Conservation (phyloP, 257 asterid species). For the Solanum chilense region DNA sequence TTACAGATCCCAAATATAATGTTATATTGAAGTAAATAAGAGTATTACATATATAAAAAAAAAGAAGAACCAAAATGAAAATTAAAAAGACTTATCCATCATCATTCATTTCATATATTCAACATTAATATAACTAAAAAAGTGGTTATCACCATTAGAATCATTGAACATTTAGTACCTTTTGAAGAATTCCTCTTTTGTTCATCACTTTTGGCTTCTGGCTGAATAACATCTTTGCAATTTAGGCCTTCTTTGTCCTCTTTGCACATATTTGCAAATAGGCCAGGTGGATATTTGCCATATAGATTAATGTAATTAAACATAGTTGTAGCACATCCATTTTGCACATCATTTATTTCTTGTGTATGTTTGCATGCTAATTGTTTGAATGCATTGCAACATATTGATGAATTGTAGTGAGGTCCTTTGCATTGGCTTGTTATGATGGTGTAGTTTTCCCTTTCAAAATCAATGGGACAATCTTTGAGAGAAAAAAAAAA, state of each 20-base stretch:
- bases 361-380: slow-evolving; percentile 47
- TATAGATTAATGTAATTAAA: slow-evolving; percentile 62
- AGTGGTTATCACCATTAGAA: not conserved
- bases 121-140: not conserved
- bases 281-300: slow-evolving; percentile 57
- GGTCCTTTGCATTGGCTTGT: slow-evolving; percentile 95
- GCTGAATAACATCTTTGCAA: slow-evolving; percentile 10
- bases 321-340: slow-evolving; percentile 48
- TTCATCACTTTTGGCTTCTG: not conserved
- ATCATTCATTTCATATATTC: not conserved
- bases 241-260: slow-evolving; percentile 48
- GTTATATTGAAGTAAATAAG: not conserved
- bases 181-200: not conserved
- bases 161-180: not conserved
- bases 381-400: slow-evolving; percentile 54
- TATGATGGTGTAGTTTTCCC: slow-evolving; percentile 64
- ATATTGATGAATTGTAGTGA: slow-evolving; percentile 35
- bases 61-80: not conserved
- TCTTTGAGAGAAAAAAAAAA: slow-evolving; percentile 13
- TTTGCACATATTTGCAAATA: slow-evolving; percentile 58
- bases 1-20: not conserved
- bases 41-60: not conserved
- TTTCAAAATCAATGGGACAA: slow-evolving; percentile 55
- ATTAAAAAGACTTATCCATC: too few species aligned
- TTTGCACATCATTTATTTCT: slow-evolving; percentile 39